phyloP scores from a whole-genome alignment of 2,329 filamentous ascomycete genomes.

The Aureobasidium namibiae region DNA sequence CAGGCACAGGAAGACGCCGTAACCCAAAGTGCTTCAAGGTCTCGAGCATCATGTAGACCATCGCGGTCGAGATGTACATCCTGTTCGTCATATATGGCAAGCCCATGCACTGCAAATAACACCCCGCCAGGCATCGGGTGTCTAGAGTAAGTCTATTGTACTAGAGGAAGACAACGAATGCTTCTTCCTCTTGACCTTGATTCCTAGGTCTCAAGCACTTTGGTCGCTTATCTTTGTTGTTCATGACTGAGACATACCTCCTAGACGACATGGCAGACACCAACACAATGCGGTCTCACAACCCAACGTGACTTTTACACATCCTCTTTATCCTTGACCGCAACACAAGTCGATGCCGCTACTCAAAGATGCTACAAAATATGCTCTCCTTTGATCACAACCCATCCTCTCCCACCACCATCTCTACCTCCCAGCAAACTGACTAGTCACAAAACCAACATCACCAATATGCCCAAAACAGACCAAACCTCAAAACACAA shows the following conservation, averaged over 20 bases:
- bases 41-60: not conserved
- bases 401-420: not conserved
- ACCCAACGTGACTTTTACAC: not conserved
- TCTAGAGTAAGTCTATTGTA: not conserved
- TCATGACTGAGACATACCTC: not conserved
- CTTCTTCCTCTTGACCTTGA: too few species aligned
- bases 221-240: too few species aligned
- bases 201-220: too few species aligned
- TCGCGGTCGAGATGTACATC: not conserved
- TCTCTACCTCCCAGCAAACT: too few species aligned
- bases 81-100: too few species aligned
- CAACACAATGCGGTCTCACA: not conserved
- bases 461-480: not conserved
- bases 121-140: not conserved
- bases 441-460: not conserved
- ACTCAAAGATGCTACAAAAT: not conserved
- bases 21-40: not conserved
- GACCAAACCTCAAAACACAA: not conserved
- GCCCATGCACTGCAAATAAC: too few species aligned
- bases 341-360: not conserved
- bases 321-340: not conserved
- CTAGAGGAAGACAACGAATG: not conserved
- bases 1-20: not conserved
- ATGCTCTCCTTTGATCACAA: too few species aligned
- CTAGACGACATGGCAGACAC: not conserved